phyloP scores from a whole-genome alignment of 495 filamentous ascomycete genomes.

The Lasiosphaeris hirsuta region DNA sequence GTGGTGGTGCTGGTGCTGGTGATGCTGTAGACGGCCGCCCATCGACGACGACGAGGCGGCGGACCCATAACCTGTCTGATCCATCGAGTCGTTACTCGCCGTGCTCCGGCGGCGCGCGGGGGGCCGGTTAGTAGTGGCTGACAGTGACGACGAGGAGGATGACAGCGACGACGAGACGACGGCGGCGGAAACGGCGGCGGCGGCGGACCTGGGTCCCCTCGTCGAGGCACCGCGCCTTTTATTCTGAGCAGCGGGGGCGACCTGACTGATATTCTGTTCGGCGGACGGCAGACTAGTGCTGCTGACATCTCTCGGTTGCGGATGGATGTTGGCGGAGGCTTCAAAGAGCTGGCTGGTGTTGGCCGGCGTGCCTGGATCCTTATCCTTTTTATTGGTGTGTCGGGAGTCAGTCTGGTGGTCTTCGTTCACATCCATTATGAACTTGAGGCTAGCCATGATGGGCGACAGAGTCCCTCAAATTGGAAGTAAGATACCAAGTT shows the following conservation, averaged over 20 bases:
- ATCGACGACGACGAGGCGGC: conserved; percentile 32
- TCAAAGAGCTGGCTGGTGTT: conserved; percentile 21
- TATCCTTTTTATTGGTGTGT: conserved; percentile 38
- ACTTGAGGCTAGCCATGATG: conserved; percentile 46
- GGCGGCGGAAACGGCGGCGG: neutral
- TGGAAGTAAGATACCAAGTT: conserved; percentile 40
- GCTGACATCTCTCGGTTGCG: conserved; percentile 27
- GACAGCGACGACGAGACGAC: conserved; percentile 12
- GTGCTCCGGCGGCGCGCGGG: conserved; percentile 40
- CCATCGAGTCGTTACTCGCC: conserved; percentile 46
- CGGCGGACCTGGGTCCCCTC: conserved; percentile 17
- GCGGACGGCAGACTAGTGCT: conserved; percentile 17
- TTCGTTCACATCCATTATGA: conserved; percentile 47
- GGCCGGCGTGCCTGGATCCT: conserved; percentile 36
- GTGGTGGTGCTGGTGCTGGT: conserved; percentile 5
- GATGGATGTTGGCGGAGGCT: conserved; percentile 20
- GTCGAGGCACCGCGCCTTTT: conserved; percentile 23
- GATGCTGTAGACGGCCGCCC: conserved; percentile 11
- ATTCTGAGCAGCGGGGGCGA: conserved; percentile 24
- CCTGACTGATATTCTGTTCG: conserved; percentile 30
- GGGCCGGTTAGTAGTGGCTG: conserved; percentile 16
- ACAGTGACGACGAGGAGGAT: conserved; percentile 14
- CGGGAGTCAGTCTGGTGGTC: conserved; percentile 32
- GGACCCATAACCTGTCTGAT: conserved; percentile 37
- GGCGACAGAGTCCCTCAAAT: conserved; percentile 39